Base-by-base conservation (phyloP, 495 filamentous ascomycete genomes). In the Astrocystis sublimbata region DNA sequence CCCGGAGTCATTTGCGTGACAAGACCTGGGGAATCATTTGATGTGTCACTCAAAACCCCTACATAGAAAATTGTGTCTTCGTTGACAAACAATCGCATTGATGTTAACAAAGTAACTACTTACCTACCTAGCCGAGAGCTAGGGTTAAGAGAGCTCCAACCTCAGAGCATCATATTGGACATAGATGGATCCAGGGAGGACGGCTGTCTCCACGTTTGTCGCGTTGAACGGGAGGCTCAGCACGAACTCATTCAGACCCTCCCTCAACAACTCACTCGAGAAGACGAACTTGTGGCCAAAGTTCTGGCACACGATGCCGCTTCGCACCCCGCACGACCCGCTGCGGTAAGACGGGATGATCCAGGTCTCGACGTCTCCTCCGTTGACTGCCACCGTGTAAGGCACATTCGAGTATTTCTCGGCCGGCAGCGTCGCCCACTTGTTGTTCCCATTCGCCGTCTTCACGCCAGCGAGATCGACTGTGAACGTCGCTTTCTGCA, bases 151-250 rank as follows among this genome's bases (percentile, higher is more conserved):
- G 35, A 87, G 41, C 64, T 86, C 83, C 21, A 85, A 56, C 38
- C 81, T 71, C 63, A 86, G 63, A 2, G 83, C 82, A 75, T 85
- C 82, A 69, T 87, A 86, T 68, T 86, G 82, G 13, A 86, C 78
- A 70, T 86, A 86, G 0, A 83, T 73, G 1, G 69, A 76, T 47
- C 65, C 67, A 0, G 82, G 79, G 24, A 86, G 57, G 19, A 84
- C 61, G 3, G 83, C 83, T 19, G 77, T 81, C 73, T 86, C 83
- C 19, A 74, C 76, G 62, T 86, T 71, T 10, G 80, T 83, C 36
- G 78, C 83, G 61, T 82, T 81, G 52, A 69, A 73, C 19, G 85
- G 83, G 26, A 86, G 64, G 65, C 77, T 77, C 41, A 85, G 62
- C 3, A 82, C 73, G 36, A 86, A 67, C 38, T 72, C 66, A 68